Evolutionary conservation across 352 stramenopile genomes (phyloP), one percentile per base, ranked within the genome.

Genomic region (Bremia lactucae): DNA sequence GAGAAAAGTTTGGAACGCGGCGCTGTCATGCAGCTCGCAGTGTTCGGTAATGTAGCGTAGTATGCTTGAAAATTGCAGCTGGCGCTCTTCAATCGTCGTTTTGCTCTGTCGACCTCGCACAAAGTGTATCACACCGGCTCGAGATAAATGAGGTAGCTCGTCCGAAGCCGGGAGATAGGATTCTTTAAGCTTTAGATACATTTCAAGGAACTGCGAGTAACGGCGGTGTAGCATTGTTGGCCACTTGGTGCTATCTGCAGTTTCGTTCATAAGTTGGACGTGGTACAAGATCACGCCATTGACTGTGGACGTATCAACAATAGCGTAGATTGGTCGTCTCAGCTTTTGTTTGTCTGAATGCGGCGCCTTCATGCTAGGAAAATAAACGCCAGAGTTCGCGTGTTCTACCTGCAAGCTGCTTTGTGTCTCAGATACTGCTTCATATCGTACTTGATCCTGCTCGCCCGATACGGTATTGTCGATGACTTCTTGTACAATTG

Each of bases 1-100:
- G 14, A 81, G 19, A 26, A 81, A 83, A 40, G 35, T 53, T 49
- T 74, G 55, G 52, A 81, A 83, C 15, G 57, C 49, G 6, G 36
- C 50, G 55, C 58, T 77, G 16, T 68, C 44, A 20, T 63, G 36
- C 26, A 81, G 49, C 37, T 62, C 49, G 1, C 42, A 48, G 23
- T 81, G 52, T 16, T 62, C 44, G 2, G 55, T 50, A 39, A 83
- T 69, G 48, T 64, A 79, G 14, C 60, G 43, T 20, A 85, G 53
- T 19, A 85, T 55, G 25, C 45, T 38, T 7, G 68, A 44, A 33
- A 85, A 75, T 34, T 68, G 59, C 8, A 58, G 36, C 36, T 73
- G 52, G 7, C 72, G 69, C 36, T 77, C 53, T 14, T 63, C 42
- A 20, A 82, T 65, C 1, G 65, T 70, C 19, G 40, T 55, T 42